Percentiles rank a stretch among this genome's conserved stretches.
These are phyloP conservation scores for Castanea crenata DNA, from an alignment of 306 rosid genomes.

Conservation along the genomic window DNA sequence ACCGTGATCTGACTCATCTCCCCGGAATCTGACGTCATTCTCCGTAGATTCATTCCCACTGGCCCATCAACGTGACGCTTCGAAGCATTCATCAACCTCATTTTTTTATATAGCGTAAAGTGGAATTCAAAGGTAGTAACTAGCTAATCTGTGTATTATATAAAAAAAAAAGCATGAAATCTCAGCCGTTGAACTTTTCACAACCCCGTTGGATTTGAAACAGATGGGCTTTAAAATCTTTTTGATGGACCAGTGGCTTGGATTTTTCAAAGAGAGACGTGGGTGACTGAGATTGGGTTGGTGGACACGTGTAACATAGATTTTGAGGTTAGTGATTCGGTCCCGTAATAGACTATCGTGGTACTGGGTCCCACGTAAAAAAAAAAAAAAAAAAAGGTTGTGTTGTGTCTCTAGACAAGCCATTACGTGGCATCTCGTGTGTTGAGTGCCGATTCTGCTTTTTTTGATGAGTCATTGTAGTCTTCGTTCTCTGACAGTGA, in stretches of 20 bases:
- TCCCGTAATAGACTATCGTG: constrained; percentile 5
- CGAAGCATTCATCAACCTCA: constrained; percentile 9
- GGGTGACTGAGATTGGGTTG: constrained; percentile 51
- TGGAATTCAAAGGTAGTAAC: not conserved
- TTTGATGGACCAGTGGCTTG: constrained; percentile 29
- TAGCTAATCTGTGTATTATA: not conserved
- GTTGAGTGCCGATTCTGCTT: constrained; percentile 23
- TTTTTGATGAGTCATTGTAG: not conserved
- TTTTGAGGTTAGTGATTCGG: constrained; percentile 25
- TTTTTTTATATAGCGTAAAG: not conserved
- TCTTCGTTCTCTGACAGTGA: constrained; percentile 11
- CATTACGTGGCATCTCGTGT: constrained; percentile 53
- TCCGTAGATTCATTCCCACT: constrained; percentile 2
- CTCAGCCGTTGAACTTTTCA: constrained; percentile 28
- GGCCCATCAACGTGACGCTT: not conserved
- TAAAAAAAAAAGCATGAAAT: constrained; percentile 16
- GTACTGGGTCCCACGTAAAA: constrained; percentile 28
- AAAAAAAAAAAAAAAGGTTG: too few species aligned
- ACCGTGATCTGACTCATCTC: constrained; percentile 9
- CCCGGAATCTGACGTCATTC: constrained; percentile 1
- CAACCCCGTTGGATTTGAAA: constrained; percentile 21
- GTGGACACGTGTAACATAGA: constrained; percentile 46
- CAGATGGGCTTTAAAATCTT: constrained; percentile 32
- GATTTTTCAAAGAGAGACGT: constrained; percentile 44
- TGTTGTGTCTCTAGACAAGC: too few species aligned